Evolutionary conservation across 345 rosid species (phyloP).

Genomic region (Brassica cretica): DNA sequence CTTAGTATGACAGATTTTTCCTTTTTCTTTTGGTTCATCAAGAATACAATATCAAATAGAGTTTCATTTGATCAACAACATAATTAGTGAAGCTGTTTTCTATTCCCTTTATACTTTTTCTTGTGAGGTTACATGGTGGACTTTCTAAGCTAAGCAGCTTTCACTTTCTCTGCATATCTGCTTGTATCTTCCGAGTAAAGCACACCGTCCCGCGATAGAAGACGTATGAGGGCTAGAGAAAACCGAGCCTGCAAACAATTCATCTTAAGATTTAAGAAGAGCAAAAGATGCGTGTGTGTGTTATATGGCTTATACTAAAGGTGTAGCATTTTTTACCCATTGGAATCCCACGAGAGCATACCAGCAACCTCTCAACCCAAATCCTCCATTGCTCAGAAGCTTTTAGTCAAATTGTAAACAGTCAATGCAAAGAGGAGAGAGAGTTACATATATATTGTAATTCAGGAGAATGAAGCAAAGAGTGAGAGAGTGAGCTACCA

Average conservation of each 20-base stretch:
- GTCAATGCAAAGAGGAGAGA: not conserved
- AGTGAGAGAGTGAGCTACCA: conserved; percentile 46
- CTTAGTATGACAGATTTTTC: not conserved
- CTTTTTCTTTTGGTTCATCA: conserved; percentile 5
- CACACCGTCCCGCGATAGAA: conserved; percentile 55
- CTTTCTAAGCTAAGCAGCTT: conserved; percentile 42
- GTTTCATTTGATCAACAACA: conserved; percentile 20
- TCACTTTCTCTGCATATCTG: conserved; percentile 44
- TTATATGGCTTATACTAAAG: not conserved
- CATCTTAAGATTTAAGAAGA: conserved; percentile 21
- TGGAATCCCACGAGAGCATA: conserved; percentile 67
- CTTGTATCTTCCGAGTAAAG: conserved; percentile 55
- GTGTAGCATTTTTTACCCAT: conserved; percentile 58
- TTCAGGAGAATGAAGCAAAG: not conserved
- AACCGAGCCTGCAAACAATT: conserved; percentile 58
- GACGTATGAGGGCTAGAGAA: conserved; percentile 54
- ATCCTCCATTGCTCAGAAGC: conserved; percentile 60
- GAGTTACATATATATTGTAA: not conserved
- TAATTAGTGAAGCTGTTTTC: conserved; percentile 9
- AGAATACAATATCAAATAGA: conserved; percentile 2
- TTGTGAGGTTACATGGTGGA: not conserved
- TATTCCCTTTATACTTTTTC: conserved; percentile 11
- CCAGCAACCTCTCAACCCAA: conserved; percentile 77
- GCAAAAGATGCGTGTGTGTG: not conserved
- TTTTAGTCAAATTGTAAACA: conserved; percentile 32